Base-by-base conservation (phyloP, 2,329 filamentous ascomycete genomes). In the Mariannaea elegans region DNA sequence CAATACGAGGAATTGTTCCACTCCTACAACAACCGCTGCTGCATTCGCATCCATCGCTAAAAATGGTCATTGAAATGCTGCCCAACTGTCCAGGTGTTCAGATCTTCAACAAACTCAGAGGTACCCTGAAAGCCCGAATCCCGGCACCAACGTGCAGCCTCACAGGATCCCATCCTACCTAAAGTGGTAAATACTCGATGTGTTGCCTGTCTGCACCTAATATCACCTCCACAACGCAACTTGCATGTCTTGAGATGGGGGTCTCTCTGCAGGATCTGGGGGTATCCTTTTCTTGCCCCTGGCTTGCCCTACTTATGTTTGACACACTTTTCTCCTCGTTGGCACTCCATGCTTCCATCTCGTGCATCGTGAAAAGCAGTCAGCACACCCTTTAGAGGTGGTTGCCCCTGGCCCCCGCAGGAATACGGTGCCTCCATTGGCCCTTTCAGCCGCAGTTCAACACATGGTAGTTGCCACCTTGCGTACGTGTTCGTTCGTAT, bases 401-500 rank as follows among this genome's bases (percentile, higher is more conserved):
- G 16, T 27, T 46, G 19, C 51, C 59, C 49, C 23, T 34, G 52
- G 31, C 46, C 51, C 39, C 58, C 29, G 41, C 48, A 38, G 23
- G 34, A 47, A 62, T 59, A 67, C 53, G 53, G 64, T 49, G 49
- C 41, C 36, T 47, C 39, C 48, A 23, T 31, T 49, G 50, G 56
- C 50, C 56, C 58, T 49, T 67, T 45, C 24, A 51, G 47, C 42
- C 53, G 50, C 34, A 48, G 47, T 46, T 59, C 39, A 29, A 54
- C 50, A 49, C 21, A 23, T 24, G 41, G 38, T 54, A 50, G 49
- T 55, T 56, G 56, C 38, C 46, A 46, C 14, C 29, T 56, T 54
- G 59, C 50, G 59, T 62, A 59, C 59, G 63, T 68, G 65, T 58
- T 62, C 58, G 49, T 62, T 58, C 55, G 45, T 50, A 47, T 52